These are phyloP conservation scores for Triangularia setosa DNA, from an alignment of 2,329 filamentous ascomycete genomes.

Conservation along the genomic window DNA sequence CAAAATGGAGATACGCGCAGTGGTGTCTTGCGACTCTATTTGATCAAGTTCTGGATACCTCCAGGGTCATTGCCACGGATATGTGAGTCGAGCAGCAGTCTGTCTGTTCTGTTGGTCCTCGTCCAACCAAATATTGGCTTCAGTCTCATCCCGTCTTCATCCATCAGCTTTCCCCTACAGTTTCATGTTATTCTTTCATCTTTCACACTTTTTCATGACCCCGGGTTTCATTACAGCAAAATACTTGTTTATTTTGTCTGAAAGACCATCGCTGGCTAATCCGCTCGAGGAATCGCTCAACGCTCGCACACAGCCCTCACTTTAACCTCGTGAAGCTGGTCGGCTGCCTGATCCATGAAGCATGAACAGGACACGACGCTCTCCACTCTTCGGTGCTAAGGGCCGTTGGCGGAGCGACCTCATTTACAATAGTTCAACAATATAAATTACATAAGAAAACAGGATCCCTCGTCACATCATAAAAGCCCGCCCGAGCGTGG, in stretches of 20 bases:
- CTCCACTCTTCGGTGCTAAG: slow-evolving; percentile 67
- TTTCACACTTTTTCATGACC: neutral
- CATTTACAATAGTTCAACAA: slow-evolving; percentile 38
- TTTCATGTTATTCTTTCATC: neutral
- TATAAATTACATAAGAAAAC: slow-evolving; percentile 49
- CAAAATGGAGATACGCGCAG: neutral
- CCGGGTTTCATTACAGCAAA: neutral
- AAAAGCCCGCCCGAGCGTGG: neutral
- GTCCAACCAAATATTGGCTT: neutral
- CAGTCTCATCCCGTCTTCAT: neutral
- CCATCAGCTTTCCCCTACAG: neutral
- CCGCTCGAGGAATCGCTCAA: slow-evolving; percentile 52
- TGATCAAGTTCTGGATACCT: neutral
- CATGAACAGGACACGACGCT: slow-evolving; percentile 28
- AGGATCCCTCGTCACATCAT: slow-evolving; percentile 2
- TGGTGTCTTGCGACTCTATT: neutral
- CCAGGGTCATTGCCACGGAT: neutral
- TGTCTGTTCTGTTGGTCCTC: neutral
- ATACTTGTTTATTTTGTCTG: neutral
- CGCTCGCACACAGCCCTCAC: slow-evolving; percentile 58
- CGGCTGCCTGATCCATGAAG: slow-evolving; percentile 19
- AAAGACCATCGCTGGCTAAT: slow-evolving; percentile 24
- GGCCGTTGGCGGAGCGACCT: slow-evolving; percentile 60
- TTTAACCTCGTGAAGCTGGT: slow-evolving; percentile 66
- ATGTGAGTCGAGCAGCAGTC: neutral